Base-by-base conservation (phyloP, 345 rosid species). In the Raphanus raphanistrum region DNA sequence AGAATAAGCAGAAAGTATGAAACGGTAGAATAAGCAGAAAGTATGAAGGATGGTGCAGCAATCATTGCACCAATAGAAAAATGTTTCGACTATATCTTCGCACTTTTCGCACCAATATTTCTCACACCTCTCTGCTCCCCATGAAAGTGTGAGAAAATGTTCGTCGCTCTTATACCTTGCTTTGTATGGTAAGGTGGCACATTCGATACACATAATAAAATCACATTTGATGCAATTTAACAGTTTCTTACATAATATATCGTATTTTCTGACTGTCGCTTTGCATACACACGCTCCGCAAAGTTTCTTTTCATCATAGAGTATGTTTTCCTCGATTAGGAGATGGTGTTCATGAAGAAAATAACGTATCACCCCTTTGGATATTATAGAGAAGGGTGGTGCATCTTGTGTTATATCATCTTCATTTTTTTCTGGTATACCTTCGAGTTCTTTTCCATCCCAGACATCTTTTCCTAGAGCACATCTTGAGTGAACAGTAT, bases 291-390 rank as follows among this genome's bases (percentile, higher is more conserved):
- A 72, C 0, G 45, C 45, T 16, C 43, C 32, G 63, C 43, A 61
- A 28, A 61, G 0, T 21, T 43, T 29, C 3, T 29, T 72, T 29
- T 61, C 68, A 0, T 72, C 68, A 10, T 55, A 52, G n/a, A 33
- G 2, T 52, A 25, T 52, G 25, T 2, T 21, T 21, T 8, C 45
- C 0, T 63, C 4, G 0, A 73, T 48, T 2, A 63, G 77, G n/a
- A n/a, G n/a, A 25, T 17, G 33, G 62, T 62, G 76, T 8, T 62
- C 31, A 48, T 72, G 76, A 6, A 62, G 21, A 31, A 72, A 72
- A 62, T 72, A 38, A 28, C 2, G 48, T 61, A 72, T 38, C 11
- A 41, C 4, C 12, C 59, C 76, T 10, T 72, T 8, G 6, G 12
- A 62, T 41, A 62, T 62, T 0, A 5, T 16, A 1, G 12, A 10